Evolutionary conservation across 2,329 filamentous ascomycete genomes (phyloP).

Genomic region (Paraphoma chrysanthemicola): DNA sequence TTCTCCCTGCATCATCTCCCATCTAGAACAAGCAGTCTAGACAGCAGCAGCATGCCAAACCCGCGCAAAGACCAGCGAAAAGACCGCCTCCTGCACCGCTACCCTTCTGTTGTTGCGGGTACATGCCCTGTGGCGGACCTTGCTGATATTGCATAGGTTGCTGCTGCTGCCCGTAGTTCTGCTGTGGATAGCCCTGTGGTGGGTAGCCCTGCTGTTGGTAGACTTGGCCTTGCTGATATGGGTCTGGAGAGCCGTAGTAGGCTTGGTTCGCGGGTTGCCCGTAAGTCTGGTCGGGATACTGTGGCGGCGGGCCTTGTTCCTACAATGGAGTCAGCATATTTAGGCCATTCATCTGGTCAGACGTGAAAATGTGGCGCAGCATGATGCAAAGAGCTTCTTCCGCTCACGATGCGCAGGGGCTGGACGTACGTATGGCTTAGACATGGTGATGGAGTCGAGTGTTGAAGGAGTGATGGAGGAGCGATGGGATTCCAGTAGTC

Average conservation of each 20-base stretch:
- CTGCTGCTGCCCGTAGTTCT: conserved; percentile 12
- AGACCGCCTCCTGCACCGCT: conserved; percentile 49
- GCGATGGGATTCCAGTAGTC: conserved; percentile 6
- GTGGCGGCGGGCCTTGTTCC: conserved; percentile 24
- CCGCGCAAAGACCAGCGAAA: conserved; percentile 52
- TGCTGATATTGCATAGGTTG: conserved; percentile 34
- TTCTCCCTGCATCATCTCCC: background rate
- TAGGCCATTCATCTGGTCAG: background rate
- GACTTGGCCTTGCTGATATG: conserved; percentile 20
- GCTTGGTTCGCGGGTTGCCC: conserved; percentile 22
- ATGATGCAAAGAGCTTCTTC: background rate
- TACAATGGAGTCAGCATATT: conserved; percentile 12
- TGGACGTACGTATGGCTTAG: conserved; percentile 35
- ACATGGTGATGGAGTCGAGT: conserved; percentile 1
- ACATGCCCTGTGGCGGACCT: conserved; percentile 40
- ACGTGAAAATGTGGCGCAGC: conserved; percentile 8
- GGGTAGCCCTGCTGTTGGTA: conserved; percentile 18
- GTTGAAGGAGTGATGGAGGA: conserved; percentile 11
- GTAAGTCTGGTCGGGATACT: conserved; percentile 26
- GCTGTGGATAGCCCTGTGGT: conserved; percentile 25
- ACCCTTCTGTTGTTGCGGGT: conserved; percentile 41
- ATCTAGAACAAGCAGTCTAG: conserved; percentile 58
- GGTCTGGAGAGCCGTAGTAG: conserved; percentile 31
- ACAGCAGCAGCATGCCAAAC: conserved; percentile 60
- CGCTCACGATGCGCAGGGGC: background rate